Evolutionary conservation across 2,329 filamentous ascomycete genomes (phyloP), one percentile per base, ranked within the genome.

Genomic region (Akanthomyces muscarius): DNA sequence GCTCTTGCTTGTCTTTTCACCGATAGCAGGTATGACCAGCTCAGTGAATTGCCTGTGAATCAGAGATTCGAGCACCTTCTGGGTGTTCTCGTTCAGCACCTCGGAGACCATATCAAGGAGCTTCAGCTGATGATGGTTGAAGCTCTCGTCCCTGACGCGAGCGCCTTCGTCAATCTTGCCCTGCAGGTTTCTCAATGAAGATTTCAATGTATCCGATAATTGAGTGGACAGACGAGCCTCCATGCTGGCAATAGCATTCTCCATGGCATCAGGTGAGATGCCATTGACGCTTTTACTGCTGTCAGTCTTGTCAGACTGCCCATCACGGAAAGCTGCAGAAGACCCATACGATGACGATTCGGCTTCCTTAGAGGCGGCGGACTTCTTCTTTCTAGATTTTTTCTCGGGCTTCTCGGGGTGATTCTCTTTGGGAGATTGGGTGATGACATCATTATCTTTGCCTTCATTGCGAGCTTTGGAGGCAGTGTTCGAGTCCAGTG

Each of bases 1-100:
- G 5, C 88, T 83, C 65, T 86, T 84, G 51, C 85, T 82, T 16
- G 90, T 86, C 48, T 88, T 81, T 58, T 87, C 83, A 47, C 87
- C 84, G 63, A 98, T 79, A 38, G 87, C 81, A 13, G 95, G 94
- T 59, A 97, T 80, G 51, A 97, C 86, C 16, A 87, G 83, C 62
- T 87, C 83, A 65, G 91, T 85, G 67, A 97, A 91, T 73, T 90
- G 89, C 54, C 87, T 83, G 53, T 86, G 85, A 57, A 97, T 88
- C 68, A 96, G 90, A 65, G 86, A 87, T 65, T 87, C 82, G 44
- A 97, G 82, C 25, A 91, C 90, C 69, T 89, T 88, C 74, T 88
- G 82, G 23, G 85, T 86, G 71, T 87, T 87, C 65, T 83, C 80
- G 66, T 84, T 86, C 54, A 89, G 78, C 41, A 87, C 84, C 41